Base-by-base conservation (phyloP, 2,329 filamentous ascomycete species). In the Cadophora sp. region DNA sequence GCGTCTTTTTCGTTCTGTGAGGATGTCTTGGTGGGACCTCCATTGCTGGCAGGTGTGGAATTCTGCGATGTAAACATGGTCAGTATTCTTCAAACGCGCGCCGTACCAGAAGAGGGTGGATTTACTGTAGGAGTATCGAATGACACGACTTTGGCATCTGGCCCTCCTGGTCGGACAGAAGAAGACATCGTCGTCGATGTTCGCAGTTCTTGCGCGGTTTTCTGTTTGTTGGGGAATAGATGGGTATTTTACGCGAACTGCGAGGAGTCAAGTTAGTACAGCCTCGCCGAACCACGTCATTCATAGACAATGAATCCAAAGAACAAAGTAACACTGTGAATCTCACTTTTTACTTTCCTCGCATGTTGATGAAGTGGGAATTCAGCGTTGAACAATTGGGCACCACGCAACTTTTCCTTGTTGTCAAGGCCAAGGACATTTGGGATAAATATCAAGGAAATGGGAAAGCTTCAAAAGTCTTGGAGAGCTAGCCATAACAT, bases 61-160 rank as follows among this genome's bases (percentile, higher is more conserved):
- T 61, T 61, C 58, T 61, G 37, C 9, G 24, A 29, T 27, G 43
- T 61, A 61, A 61, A 59, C 31, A 59, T 26, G 22, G 26, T 61
- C 26, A 61, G 58, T 31, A 46, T n/a, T 29, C 4, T 48, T 61
- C 26, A 37, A 48, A 27, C 37, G 19, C 43, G 37, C 19, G 19
- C 3, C 40, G 26, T 1, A n/a, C 7, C 19, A 7, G 26, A 9
- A 29, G 14, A 11, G 14, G 19, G 37, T 14, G 14, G 4, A 31
- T 24, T 48, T 31, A 61, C 58, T 9, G 37, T 2, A 6, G 58
- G 22, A n/a, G 37, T 48, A 19, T 31, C 58, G 40, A 61, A 61
- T 61, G 58, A 61, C 31, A 61, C 58, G 24, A 61, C 58, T 48
- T 48, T 61, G 40, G 58, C 58, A 29, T 48, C 58, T 46, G 58